These are phyloP conservation scores for Pyrenophora teres DNA, from an alignment of 2,329 filamentous ascomycete genomes.

Conservation along the genomic window DNA sequence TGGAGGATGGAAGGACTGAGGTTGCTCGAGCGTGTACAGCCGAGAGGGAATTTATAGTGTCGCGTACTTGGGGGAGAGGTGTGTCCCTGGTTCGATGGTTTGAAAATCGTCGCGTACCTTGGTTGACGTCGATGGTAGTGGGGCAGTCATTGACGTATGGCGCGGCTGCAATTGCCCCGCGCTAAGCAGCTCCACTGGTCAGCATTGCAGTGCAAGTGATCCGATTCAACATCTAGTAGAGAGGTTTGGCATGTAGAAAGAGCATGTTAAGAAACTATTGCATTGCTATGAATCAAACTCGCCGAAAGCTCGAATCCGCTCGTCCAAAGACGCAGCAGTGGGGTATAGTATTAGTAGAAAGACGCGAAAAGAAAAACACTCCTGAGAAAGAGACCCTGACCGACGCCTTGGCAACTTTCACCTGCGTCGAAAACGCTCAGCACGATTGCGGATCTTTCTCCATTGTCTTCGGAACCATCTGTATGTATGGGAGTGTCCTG, in stretches of 20 bases:
- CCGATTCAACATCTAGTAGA: background rate
- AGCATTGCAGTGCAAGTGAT: background rate
- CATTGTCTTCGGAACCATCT: background rate
- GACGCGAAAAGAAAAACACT: slow-evolving; percentile 17
- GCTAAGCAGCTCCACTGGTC: slow-evolving; percentile 6
- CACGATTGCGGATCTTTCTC: background rate
- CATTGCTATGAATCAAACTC: slow-evolving; percentile 2
- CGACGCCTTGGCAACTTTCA: background rate
- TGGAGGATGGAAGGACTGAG: background rate
- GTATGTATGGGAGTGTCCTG: no score
- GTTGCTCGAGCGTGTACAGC: background rate
- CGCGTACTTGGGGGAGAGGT: background rate
- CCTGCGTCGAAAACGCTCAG: background rate
- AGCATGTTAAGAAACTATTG: background rate
- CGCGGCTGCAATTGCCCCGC: slow-evolving; percentile 24
- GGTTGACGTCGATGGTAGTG: slow-evolving; percentile 15
- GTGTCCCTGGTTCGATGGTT: background rate
- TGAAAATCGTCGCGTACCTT: slow-evolving; percentile 5
- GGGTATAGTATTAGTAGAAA: slow-evolving; percentile 44
- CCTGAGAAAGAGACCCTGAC: slow-evolving; percentile 2
- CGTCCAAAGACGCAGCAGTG: slow-evolving; percentile 27
- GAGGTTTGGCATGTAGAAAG: background rate
- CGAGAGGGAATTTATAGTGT: background rate
- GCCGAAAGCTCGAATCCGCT: slow-evolving; percentile 14
- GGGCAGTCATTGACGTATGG: slow-evolving; percentile 20